Evolutionary conservation across 805 yeast species (phyloP).

Genomic region (Starmerella geochares): DNA sequence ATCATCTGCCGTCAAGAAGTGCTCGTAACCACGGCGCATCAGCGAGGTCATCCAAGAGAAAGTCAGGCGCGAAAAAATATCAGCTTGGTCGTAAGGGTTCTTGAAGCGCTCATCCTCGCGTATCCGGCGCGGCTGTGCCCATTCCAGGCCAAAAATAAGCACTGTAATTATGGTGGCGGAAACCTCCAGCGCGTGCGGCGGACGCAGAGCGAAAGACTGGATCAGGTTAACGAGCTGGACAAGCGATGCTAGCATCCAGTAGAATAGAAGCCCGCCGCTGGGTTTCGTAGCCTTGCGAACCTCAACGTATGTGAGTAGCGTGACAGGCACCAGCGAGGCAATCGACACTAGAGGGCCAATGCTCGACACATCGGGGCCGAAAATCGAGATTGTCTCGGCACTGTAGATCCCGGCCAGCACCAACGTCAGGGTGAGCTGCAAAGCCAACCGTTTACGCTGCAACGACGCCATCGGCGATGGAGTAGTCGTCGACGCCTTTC

Average conservation of each 20-base stretch:
- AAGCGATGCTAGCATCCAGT: slow-evolving; percentile 55
- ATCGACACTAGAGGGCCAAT: slow-evolving; percentile 35
- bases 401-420: slow-evolving; percentile 21
- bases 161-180: slow-evolving; percentile 34
- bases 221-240: slow-evolving; percentile 39
- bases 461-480: slow-evolving; percentile 21
- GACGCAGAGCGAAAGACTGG: slow-evolving; percentile 22
- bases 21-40: slow-evolving; percentile 66
- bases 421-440: slow-evolving; percentile 22
- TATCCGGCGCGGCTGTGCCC: slow-evolving; percentile 38
- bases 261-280: slow-evolving; percentile 56
- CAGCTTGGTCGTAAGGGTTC: slow-evolving; percentile 47
- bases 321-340: slow-evolving; percentile 42
- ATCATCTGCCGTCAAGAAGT: slow-evolving; percentile 44
- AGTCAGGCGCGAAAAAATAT: slow-evolving; percentile 64
- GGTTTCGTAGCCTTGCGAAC: slow-evolving; percentile 57
- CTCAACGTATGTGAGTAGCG: slow-evolving; percentile 58
- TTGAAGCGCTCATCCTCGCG: slow-evolving; percentile 29
- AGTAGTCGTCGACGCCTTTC: slow-evolving; percentile 9
- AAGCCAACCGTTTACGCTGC: slow-evolving; percentile 24
- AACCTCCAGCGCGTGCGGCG: slow-evolving; percentile 15
- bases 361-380: slow-evolving; percentile 27
- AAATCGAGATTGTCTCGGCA: slow-evolving; percentile 8
- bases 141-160: slow-evolving; percentile 13
- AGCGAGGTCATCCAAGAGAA: slow-evolving; percentile 87